Conservation (phyloP, 176 grass and related monocot genomes). For the Aegilops sharonensis region DNA sequence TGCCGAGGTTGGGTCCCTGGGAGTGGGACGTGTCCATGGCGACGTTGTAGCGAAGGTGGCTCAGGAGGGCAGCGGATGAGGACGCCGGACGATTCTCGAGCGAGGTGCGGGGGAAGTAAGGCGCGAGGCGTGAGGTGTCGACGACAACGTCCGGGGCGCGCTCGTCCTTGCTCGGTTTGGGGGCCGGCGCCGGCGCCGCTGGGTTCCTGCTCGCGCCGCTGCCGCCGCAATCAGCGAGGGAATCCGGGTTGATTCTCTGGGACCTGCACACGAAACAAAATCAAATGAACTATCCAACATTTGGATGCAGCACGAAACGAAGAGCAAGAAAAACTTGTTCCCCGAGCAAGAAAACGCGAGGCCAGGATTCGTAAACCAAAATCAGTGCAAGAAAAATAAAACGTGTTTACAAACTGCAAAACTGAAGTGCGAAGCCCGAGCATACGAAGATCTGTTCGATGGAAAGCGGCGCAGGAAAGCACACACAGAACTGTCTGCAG, state of each 20-base stretch:
- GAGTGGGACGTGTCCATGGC: background rate
- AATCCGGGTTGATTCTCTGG: slow-evolving; percentile 56
- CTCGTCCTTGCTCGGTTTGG: slow-evolving; percentile 46
- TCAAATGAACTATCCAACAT: background rate
- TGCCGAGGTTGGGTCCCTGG: background rate
- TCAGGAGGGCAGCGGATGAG: background rate
- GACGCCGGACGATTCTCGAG: slow-evolving; percentile 22
- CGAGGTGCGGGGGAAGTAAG: slow-evolving; percentile 26
- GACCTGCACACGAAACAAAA: slow-evolving; percentile 46
- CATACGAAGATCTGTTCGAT: slow-evolving; percentile 1
- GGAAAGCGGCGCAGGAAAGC: background rate
- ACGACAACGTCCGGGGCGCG: background rate
- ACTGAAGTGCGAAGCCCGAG: background rate
- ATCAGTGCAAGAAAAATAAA: background rate
- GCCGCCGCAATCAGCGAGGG: slow-evolving; percentile 34
- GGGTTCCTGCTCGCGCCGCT: slow-evolving; percentile 24
- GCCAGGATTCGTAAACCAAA: slow-evolving; percentile 10
- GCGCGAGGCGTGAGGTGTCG: slow-evolving; percentile 11
- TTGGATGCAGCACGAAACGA: background rate
- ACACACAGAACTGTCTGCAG: background rate
- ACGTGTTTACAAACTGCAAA: background rate
- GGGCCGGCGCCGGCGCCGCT: background rate
- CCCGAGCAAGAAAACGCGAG: background rate
- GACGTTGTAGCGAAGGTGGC: background rate
- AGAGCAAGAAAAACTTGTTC: background rate